Evolutionary conservation across 1,139 yeast species (phyloP).

Genomic region (Debaryomyces coudertii): DNA sequence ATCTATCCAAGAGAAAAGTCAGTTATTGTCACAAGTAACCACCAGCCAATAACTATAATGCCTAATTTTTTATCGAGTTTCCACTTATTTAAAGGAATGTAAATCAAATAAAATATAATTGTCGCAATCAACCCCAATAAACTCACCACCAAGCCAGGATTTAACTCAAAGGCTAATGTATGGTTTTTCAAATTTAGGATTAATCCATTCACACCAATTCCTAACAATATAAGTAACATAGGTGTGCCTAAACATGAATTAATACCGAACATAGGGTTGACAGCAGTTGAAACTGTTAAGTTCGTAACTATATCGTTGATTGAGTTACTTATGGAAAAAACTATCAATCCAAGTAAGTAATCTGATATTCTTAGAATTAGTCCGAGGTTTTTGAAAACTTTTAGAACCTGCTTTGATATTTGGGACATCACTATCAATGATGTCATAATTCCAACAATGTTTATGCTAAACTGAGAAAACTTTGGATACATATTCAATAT

Average conservation of each 20-base stretch:
- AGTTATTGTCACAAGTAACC: constrained; percentile 23
- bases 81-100: constrained; percentile 41
- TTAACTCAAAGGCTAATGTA: constrained; percentile 30
- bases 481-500: not conserved
- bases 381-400: constrained; percentile 42
- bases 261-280: constrained; percentile 42
- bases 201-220: constrained; percentile 44
- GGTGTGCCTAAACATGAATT: constrained; percentile 51
- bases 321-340: constrained; percentile 45
- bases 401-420: constrained; percentile 32
- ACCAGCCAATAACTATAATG: constrained; percentile 23
- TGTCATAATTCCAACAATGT: constrained; percentile 28
- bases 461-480: constrained; percentile 14
- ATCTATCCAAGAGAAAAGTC: constrained; percentile 20
- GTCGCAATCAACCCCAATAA: constrained; percentile 31
- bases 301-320: constrained; percentile 47
- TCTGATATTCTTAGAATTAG: constrained; percentile 40
- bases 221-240: constrained; percentile 38
- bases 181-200: constrained; percentile 17
- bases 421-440: constrained; percentile 34
- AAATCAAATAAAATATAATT: constrained; percentile 27
- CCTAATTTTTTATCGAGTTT: constrained; percentile 37
- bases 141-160: constrained; percentile 29
- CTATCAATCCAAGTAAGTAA: constrained; percentile 42
- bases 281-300: constrained; percentile 36